Conservation (phyloP, 1,284 basidiomycete genomes). For the Peniophora sp. region DNA sequence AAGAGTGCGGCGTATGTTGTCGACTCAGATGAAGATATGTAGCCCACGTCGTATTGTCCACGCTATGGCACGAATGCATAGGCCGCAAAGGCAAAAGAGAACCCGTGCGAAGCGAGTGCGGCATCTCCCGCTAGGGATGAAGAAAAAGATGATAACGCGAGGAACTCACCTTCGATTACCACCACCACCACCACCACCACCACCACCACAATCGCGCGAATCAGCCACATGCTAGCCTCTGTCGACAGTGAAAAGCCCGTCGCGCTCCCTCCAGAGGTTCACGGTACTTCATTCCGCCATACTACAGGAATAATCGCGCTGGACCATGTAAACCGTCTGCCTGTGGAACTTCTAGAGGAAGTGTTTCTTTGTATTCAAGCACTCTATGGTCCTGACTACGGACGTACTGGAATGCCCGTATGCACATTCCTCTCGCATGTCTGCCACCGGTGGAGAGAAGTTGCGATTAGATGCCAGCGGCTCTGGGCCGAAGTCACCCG, state of each 20-base stretch:
- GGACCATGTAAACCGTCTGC: slow-evolving; percentile 1
- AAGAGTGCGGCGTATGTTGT: slow-evolving; percentile 1
- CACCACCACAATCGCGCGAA: too few relatives aligned
- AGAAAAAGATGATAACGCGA: slow-evolving; percentile 34
- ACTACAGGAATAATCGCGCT: background rate
- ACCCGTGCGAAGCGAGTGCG: too few relatives aligned
- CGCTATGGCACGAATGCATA: too few relatives aligned
- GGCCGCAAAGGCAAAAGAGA: background rate
- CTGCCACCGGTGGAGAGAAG: too few relatives aligned
- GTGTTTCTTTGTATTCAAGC: slow-evolving; percentile 1
- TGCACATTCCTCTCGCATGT: background rate
- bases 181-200: slow-evolving; percentile 30
- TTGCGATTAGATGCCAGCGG: too few relatives aligned
- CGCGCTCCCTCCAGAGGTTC: too few relatives aligned
- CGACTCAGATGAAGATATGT: background rate
- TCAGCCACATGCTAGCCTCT: too few relatives aligned
- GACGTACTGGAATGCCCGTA: background rate
- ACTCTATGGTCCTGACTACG: slow-evolving; percentile 9
- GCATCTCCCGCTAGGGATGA: slow-evolving; percentile 15
- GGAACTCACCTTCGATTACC: slow-evolving; percentile 32
- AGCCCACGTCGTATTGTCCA: too few relatives aligned
- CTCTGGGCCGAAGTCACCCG: too few relatives aligned
- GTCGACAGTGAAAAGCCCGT: too few relatives aligned
- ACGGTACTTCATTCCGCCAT: background rate
- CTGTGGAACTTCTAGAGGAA: slow-evolving; percentile 6